Conservation (phyloP, 257 asterid species). For the Orobanche coerulescens region DNA sequence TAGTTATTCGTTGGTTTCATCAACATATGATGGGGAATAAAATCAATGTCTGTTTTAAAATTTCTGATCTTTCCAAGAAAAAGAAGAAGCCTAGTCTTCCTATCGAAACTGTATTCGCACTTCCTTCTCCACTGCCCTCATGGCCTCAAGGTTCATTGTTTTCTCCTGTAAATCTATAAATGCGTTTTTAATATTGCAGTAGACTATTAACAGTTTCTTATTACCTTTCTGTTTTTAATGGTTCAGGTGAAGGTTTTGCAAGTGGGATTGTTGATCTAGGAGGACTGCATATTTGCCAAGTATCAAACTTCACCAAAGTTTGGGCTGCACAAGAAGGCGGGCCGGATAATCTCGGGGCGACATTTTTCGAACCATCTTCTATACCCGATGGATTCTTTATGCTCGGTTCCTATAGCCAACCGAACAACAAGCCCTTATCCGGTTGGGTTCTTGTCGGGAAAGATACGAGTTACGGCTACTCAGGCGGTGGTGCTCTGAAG, state of each 20-base stretch:
- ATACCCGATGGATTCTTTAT: constrained; percentile 61
- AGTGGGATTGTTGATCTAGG: constrained; percentile 58
- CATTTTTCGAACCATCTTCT: constrained; percentile 58
- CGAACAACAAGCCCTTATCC: constrained; percentile 49
- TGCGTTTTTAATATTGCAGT: not conserved
- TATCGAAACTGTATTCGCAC: constrained; percentile 39
- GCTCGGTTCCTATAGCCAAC: constrained; percentile 70
- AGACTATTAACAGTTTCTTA: not conserved
- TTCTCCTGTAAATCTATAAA: not conserved
- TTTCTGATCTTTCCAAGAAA: constrained; percentile 27
- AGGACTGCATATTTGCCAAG: constrained; percentile 48
- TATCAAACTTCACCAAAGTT: constrained; percentile 36
- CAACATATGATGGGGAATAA: constrained; percentile 35
- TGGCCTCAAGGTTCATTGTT: constrained; percentile 66
- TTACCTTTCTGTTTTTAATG: not conserved
- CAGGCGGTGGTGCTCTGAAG: constrained; percentile 25
- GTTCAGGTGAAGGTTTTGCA: constrained; percentile 50
- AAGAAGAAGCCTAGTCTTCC: constrained; percentile 34
- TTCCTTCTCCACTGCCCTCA: constrained; percentile 59
- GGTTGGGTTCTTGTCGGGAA: constrained; percentile 67
- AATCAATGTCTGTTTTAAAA: constrained; percentile 1
- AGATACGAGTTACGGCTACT: constrained; percentile 27
- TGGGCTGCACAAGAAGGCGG: constrained; percentile 75
- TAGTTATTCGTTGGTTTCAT: no score
- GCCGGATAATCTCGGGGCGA: constrained; percentile 57